Evolutionary conservation across 73 alveolate genomes (phyloP), one percentile per base, ranked within the genome.

Genomic region (Uronychia setigera): DNA sequence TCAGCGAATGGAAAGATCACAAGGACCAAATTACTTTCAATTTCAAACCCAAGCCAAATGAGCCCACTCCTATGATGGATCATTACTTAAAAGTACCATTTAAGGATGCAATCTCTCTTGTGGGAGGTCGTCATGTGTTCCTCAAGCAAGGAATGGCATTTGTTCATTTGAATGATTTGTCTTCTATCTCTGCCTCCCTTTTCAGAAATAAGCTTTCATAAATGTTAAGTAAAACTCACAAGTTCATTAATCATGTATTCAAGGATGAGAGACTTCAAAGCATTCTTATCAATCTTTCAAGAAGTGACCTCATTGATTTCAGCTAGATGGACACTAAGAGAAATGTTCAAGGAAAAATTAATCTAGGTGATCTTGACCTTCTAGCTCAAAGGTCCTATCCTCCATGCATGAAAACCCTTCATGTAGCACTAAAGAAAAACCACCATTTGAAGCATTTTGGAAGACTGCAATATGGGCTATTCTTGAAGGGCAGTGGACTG

Each of bases 361-460:
- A 90, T 29, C 87, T 93, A 80, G 74, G 80, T 33, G 97, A 96
- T 90, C 84, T 96, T n/a, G 98, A 93, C 83, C 35, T 34, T 58
- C 80, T 82, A 35, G 79, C 95, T 14, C 87, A 91, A 74, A 83
- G 86, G 76, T 81, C 92, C 76, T 95, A 93, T 84, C 99, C 99
- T 28, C 96, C 98, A 35, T 97, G 99, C 93, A 97, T 97, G 99
- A 94, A 92, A 82, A 31, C 78, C 77, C 94, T 97, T 33, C 93
- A 89, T 92, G 84, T 87, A 33, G 96, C 87, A 29, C 84, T 97
- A 35, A 92, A 89, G 79, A 78, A 85, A 60, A 78, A 97, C 83
- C 96, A 92, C 31, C 99, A 97, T 81, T 87, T 97, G 82, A 97
- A 87, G 91, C 99, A 97, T 87, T 94, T 80, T 78, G 99, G 99